Evolutionary conservation across 352 stramenopile species (phyloP).

Genomic region (Pythium phragmiticola): DNA sequence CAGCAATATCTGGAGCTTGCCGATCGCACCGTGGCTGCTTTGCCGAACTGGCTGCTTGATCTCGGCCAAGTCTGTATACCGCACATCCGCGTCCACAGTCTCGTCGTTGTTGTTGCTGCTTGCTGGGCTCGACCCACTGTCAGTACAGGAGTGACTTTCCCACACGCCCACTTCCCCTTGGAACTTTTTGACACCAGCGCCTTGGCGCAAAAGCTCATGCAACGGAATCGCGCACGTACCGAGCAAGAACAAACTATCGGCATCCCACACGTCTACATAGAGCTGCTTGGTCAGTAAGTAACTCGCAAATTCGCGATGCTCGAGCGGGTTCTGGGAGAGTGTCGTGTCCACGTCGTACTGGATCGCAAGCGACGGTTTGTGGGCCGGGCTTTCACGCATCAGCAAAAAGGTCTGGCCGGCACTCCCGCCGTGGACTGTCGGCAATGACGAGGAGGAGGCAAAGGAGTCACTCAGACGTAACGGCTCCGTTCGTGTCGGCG

Average conservation of each 20-base stretch:
- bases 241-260: slow-evolving; percentile 87
- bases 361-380: slow-evolving; percentile 67
- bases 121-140: background rate
- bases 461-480: slow-evolving; percentile 63
- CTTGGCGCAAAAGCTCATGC: slow-evolving; percentile 88
- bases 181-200: slow-evolving; percentile 87
- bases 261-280: slow-evolving; percentile 93
- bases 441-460: slow-evolving; percentile 28
- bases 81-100: background rate
- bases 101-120: background rate
- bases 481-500: slow-evolving; percentile 86
- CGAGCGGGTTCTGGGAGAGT: slow-evolving; percentile 46
- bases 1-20: slow-evolving; percentile 84
- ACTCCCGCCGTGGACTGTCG: slow-evolving; percentile 3
- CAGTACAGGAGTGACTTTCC: slow-evolving; percentile 2
- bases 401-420: slow-evolving; percentile 48
- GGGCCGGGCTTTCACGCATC: slow-evolving; percentile 57
- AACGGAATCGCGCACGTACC: slow-evolving; percentile 85
- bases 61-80: slow-evolving; percentile 8
- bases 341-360: slow-evolving; percentile 82
- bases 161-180: slow-evolving; percentile 70
- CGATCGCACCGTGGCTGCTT: slow-evolving; percentile 26
- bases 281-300: slow-evolving; percentile 87
- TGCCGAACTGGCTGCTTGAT: slow-evolving; percentile 4
- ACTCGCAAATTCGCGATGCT: slow-evolving; percentile 75